These are phyloP conservation scores for Pseudogymnoascus sp. DNA, from an alignment of 2,329 filamentous ascomycete genomes.

Conservation along the genomic window DNA sequence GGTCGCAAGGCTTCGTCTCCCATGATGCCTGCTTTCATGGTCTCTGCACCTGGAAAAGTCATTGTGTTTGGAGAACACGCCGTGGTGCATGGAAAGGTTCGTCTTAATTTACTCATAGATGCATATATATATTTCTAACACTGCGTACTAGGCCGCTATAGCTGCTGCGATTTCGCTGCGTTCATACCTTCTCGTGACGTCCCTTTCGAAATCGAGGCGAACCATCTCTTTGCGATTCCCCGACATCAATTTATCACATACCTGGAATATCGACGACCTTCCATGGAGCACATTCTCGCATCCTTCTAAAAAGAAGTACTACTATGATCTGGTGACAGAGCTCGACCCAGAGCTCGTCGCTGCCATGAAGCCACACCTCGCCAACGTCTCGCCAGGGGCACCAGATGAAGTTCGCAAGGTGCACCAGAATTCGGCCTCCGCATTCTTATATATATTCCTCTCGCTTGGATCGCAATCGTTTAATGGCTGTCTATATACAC, in stretches of 20 bases:
- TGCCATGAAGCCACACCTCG: constrained; percentile 73
- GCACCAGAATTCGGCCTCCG: constrained; percentile 71
- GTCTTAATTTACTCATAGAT: constrained; percentile 15
- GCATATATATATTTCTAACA: neutral
- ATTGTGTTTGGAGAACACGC: constrained; percentile 98
- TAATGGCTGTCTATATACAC: constrained; percentile 76
- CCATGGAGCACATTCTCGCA: constrained; percentile 80
- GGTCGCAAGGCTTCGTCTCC: constrained; percentile 54
- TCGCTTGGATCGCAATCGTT: constrained; percentile 75
- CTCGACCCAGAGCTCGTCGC: constrained; percentile 77
- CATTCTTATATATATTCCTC: constrained; percentile 89
- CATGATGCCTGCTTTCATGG: constrained; percentile 89
- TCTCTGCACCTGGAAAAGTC: constrained; percentile 94
- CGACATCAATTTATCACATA: constrained; percentile 82
- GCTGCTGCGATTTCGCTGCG: constrained; percentile 91
- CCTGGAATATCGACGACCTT: constrained; percentile 87
- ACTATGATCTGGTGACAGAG: constrained; percentile 80
- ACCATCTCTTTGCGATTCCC: constrained; percentile 85
- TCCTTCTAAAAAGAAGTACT: constrained; percentile 83
- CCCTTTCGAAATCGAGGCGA: constrained; percentile 83
- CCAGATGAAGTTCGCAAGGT: constrained; percentile 72
- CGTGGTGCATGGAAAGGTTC: constrained; percentile 91
- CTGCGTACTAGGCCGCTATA: constrained; percentile 63
- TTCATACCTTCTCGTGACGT: constrained; percentile 93
- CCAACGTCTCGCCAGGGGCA: constrained; percentile 58